Percentiles rank a stretch among this genome's conserved stretches.
These are phyloP conservation scores for Ichthyophthirius multifiliis DNA, from an alignment of 169 alveolate species.

Conservation along the genomic window DNA sequence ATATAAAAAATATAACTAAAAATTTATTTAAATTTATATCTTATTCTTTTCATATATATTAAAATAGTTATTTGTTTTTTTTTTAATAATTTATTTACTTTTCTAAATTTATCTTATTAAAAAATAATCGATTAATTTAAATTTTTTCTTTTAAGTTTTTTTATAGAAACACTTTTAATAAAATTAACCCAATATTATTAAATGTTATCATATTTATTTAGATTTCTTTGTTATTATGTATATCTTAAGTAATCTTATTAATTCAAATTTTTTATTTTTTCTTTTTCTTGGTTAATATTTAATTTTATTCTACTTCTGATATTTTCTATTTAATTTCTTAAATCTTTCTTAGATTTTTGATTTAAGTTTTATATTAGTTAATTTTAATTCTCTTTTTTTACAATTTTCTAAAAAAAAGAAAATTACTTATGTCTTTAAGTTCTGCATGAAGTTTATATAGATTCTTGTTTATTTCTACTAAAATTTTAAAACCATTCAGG, in stretches of 20 bases:
- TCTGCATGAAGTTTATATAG: background rate
- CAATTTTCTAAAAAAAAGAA: background rate
- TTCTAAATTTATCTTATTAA: no score
- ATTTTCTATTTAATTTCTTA: background rate
- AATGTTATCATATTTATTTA: background rate
- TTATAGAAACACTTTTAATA: no score
- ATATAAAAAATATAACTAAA: no score
- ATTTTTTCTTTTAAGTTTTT: no score
- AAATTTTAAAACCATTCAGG: conserved; percentile 1
- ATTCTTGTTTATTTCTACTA: background rate
- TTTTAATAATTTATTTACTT: no score
- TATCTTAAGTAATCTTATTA: no score
- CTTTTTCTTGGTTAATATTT: background rate
- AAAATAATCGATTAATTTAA: no score
- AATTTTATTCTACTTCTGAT: background rate
- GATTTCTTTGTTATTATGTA: background rate
- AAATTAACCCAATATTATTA: no score
- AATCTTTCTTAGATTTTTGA: background rate
- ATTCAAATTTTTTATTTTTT: background rate
- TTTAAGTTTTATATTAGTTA: background rate
- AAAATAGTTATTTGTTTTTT: no score
- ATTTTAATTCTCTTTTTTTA: background rate
- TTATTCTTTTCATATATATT: no score
- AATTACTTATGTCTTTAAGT: background rate
- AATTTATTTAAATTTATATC: no score